Conservation (phyloP, 768 basidiomycete species). For the Calocera viscosa region DNA sequence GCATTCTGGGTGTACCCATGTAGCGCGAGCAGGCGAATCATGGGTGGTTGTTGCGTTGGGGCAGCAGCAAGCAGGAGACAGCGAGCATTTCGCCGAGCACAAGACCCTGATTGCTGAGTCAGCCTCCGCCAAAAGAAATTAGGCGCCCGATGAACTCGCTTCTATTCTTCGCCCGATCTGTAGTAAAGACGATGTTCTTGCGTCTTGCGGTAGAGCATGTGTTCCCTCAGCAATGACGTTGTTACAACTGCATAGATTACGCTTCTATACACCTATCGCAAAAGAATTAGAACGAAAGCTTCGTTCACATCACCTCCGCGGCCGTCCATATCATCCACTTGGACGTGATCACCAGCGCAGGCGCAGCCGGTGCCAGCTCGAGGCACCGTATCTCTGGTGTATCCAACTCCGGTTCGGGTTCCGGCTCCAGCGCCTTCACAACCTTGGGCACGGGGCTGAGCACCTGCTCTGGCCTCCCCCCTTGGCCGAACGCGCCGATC, state of each 20-base stretch:
- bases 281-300: no score
- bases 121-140: background rate
- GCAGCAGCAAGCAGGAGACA: conserved; percentile 23
- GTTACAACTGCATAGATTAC: background rate
- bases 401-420: no score
- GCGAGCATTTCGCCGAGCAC: conserved; percentile 20
- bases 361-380: no score
- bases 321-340: no score
- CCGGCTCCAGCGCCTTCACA: background rate
- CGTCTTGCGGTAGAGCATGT: no score
- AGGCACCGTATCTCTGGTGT: no score
- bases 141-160: background rate
- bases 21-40: conserved; percentile 3
- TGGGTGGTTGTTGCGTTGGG: background rate
- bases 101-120: background rate
- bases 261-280: no score
- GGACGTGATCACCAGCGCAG: no score
- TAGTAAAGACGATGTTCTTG: no score
- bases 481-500: background rate
- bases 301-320: no score
- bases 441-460: background rate
- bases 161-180: no score
- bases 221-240: background rate
- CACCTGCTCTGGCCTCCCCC: background rate
- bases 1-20: conserved; percentile 62